phyloP scores from a whole-genome alignment of 2,329 filamentous ascomycete species.

The Diaporthe batatas region DNA sequence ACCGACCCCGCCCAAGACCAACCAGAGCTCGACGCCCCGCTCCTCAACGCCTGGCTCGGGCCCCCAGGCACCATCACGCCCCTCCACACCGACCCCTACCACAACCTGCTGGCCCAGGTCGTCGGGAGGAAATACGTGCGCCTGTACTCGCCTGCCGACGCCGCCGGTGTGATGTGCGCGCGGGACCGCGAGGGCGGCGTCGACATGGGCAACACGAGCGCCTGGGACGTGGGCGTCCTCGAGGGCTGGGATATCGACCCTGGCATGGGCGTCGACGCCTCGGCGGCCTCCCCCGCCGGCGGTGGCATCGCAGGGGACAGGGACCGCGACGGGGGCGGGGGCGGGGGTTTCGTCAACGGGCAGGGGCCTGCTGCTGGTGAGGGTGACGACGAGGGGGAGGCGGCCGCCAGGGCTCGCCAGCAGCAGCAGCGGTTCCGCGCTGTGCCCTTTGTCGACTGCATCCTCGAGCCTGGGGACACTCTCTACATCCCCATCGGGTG shows the following conservation, averaged over 20 bases:
- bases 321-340: constrained; percentile 39
- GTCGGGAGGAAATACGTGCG: constrained; percentile 94
- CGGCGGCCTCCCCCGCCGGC: not conserved
- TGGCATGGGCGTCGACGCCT: not conserved
- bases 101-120: constrained; percentile 91
- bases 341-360: constrained; percentile 40
- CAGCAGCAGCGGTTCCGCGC: constrained; percentile 60
- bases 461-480: constrained; percentile 85
- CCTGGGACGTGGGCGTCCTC: constrained; percentile 79
- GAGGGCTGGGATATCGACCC: constrained; percentile 68
- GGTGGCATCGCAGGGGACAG: not conserved
- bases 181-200: constrained; percentile 76
- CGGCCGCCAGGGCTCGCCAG: constrained; percentile 48
- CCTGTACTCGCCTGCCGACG: constrained; percentile 78
- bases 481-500: constrained; percentile 93
- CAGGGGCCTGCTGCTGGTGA: constrained; percentile 10
- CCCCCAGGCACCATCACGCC: constrained; percentile 90
- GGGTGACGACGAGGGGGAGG: constrained; percentile 9
- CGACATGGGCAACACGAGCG: constrained; percentile 93
- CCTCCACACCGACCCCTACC: constrained; percentile 92
- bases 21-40: constrained; percentile 64
- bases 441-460: constrained; percentile 79
- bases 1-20: constrained; percentile 52
- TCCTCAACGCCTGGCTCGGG: constrained; percentile 94
- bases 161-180: constrained; percentile 64